Conservation (phyloP, 805 yeast species). For the Cyberlindnera maritima region DNA sequence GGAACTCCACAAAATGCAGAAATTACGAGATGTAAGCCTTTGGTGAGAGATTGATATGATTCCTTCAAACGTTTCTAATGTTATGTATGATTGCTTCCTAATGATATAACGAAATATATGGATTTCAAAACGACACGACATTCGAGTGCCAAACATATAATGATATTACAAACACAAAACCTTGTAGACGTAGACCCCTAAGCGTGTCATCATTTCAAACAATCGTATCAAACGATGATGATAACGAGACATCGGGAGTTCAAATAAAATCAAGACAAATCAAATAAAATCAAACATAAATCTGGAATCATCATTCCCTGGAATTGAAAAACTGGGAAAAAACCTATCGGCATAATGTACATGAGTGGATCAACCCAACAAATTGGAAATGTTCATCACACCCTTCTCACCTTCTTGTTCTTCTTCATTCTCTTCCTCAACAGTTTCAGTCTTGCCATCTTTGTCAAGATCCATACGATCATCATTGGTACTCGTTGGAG, state of each 20-base stretch:
- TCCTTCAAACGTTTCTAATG: no score
- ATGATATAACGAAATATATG: no score
- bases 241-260: neutral
- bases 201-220: neutral
- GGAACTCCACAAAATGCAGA: slow-evolving; percentile 67
- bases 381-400: slow-evolving; percentile 24
- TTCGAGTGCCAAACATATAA: no score
- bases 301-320: neutral
- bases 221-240: slow-evolving; percentile 3
- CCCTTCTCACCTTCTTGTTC: slow-evolving; percentile 8
- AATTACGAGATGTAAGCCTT: slow-evolving; percentile 58
- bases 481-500: neutral
- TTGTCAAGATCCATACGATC: no score
- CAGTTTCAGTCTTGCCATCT: no score
- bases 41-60: slow-evolving; percentile 16
- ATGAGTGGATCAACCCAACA: slow-evolving; percentile 17
- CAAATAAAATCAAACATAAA: neutral
- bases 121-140: no score
- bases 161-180: neutral
- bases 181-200: no score
- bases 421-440: neutral
- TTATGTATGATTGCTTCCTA: no score
- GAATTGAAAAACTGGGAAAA: no score
- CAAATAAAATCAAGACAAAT: neutral
- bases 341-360: no score